Evolutionary conservation across 2,329 filamentous ascomycete species (phyloP).

Genomic region (Apiospora rasikravindrae): DNA sequence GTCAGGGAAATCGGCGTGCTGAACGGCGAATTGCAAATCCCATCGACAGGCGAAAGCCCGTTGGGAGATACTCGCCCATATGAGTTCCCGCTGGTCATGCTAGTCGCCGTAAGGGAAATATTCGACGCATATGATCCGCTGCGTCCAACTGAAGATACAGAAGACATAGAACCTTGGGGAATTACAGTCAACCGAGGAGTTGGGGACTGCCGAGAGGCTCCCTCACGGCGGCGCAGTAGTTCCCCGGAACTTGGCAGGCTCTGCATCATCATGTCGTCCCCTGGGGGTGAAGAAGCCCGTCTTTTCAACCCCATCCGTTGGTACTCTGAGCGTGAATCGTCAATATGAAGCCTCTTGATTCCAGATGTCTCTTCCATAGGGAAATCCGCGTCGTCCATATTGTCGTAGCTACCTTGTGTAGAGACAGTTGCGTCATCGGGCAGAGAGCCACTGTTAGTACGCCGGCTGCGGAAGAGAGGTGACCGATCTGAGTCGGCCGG

Average conservation of each 20-base stretch:
- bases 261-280: conserved; percentile 49
- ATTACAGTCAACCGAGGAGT: conserved; percentile 54
- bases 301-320: conserved; percentile 57
- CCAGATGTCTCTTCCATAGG: conserved; percentile 52
- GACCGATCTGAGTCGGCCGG: conserved; percentile 54
- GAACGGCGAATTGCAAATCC: conserved; percentile 55
- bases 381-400: conserved; percentile 54
- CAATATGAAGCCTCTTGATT: conserved; percentile 50
- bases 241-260: conserved; percentile 45
- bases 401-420: conserved; percentile 51
- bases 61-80: conserved; percentile 53
- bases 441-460: conserved; percentile 53
- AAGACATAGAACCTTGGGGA: conserved; percentile 51
- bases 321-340: conserved; percentile 47
- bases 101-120: conserved; percentile 49
- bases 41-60: conserved; percentile 43
- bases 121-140: conserved; percentile 55
- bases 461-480: conserved; percentile 49
- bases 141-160: conserved; percentile 50
- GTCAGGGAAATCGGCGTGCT: conserved; percentile 53
- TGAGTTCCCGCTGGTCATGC: conserved; percentile 48
- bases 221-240: conserved; percentile 53
- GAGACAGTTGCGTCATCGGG: conserved; percentile 53
- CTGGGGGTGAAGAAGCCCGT: conserved; percentile 59
- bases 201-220: conserved; percentile 56